Base-by-base conservation (phyloP, 306 rosid genomes). In the Heteromeles arbutifolia region DNA sequence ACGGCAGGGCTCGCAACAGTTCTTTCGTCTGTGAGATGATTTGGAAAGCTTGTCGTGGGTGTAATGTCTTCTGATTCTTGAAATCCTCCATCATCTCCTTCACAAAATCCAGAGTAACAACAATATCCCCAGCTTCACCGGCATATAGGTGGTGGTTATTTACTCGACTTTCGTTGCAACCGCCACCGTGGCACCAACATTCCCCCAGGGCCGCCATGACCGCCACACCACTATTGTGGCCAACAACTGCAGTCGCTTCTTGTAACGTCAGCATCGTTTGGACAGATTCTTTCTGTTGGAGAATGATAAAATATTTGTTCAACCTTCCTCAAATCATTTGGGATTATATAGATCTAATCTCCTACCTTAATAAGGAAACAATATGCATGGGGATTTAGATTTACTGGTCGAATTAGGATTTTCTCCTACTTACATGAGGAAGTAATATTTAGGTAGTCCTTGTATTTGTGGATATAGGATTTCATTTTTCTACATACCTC, bases 1-100 rank as follows among this genome's bases (percentile, higher is more conserved):
- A 92, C 75, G 99, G 97, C 81, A 90, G 85, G 74, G 87, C 86
- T 72, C 74, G 89, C 86, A 95, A 78, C 78, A 86, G 76, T 69
- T 92, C 96, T 83, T 88, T 95, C 10, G 83, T 85, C 87, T 92
- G 99, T 74, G 92, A 81, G 39, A 95, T 97, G 79, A 95, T 92
- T 82, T 95, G 99, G 89, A 39, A 95, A 34, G 97, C 99, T 37
- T 90, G 89, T 79, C 97, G 85, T 83, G 92, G 91, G 82, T 95
- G 99, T 74, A 95, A 70, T 79, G 85, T 80, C 80, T 92, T 92
- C 78, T 95, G 96, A 52, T 90, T 89, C 93, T 90, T 95, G 82
- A 92, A 95, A 85, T 92, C 99, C 66, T 95, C 99, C 83, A 92
- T 86, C 99, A 95, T 92, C 85, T 89, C 90, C 88, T 84, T 90